These are phyloP conservation scores for Toxoplasma gondii DNA, from an alignment of 169 alveolate genomes.

Conservation along the genomic window DNA sequence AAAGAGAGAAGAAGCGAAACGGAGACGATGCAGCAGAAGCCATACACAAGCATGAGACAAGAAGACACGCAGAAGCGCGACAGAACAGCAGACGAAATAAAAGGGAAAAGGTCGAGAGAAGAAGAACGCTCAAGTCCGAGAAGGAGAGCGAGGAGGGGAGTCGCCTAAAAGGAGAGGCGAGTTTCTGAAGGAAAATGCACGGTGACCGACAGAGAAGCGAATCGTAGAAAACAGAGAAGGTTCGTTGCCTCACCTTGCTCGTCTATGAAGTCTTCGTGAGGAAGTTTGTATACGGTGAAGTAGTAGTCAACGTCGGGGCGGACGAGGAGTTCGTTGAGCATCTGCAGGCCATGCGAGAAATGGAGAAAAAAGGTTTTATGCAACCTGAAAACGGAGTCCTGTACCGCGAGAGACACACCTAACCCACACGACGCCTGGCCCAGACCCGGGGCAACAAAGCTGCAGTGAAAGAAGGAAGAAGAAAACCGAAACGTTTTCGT, in stretches of 20 bases:
- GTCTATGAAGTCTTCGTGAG: neutral
- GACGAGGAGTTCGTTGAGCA: neutral
- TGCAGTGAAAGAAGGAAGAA: neutral
- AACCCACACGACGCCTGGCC: neutral
- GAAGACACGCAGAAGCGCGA: too few species aligned
- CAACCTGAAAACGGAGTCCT: neutral
- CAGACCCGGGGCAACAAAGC: neutral
- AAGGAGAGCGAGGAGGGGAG: too few species aligned
- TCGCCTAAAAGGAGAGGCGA: too few species aligned
- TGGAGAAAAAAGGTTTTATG: neutral
- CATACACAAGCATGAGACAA: too few species aligned
- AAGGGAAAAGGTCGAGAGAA: too few species aligned
- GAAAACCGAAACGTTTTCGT: too few species aligned
- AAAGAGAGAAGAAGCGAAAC: too few species aligned
- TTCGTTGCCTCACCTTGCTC: neutral
- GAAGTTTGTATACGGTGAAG: neutral
- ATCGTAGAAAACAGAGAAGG: neutral
- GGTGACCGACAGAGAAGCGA: too few species aligned
- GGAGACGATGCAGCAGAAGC: too few species aligned
- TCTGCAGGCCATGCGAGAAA: neutral
- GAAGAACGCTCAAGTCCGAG: too few species aligned
- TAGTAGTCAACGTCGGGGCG: neutral
- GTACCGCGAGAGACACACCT: neutral
- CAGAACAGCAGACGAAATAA: too few species aligned
- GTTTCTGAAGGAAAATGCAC: too few species aligned